Base-by-base conservation (phyloP, 345 rosid genomes). In the Crucihimalaya himalaica region DNA sequence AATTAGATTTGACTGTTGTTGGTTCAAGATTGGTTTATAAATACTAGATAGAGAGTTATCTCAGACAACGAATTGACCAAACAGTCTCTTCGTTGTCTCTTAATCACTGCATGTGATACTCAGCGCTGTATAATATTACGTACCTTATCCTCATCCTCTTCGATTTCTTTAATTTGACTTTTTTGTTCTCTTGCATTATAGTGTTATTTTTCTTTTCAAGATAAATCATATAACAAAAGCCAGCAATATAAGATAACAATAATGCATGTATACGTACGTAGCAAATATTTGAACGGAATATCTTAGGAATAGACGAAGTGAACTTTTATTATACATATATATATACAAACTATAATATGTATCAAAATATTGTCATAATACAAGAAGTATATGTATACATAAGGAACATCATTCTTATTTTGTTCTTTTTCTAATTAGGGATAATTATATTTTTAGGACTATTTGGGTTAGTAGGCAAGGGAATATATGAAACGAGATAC, bases 41-140 rank as follows among this genome's bases (percentile, higher is more conserved):
- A 37, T 37, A 59, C 12, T 74, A 15, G 40, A 63, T 20, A 53
- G 53, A 56, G 11, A 42, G 55, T 12, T 39, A 3, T 53, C 56
- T 29, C 2, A 63, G 63, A 72, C 63, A 72, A 72, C n/a, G 47
- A 8, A 53, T 31, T 31, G 63, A 53, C 53, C 19, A 43, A 72
- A 63, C 54, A 53, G 56, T 72, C 18, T 63, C 63, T 63, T 63
- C 34, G 63, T 54, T 72, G 77, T 72, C 70, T 62, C 21, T 48
- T 58, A 48, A 58, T 70, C 45, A 57, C 23, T 48, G 63, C 77
- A 72, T 72, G 77, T 72, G 77, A 72, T 72, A 53, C 76, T 71
- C n/a, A n/a, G 3, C 12, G 37, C 48, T 58, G 66, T 47, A 2
- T 32, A 46, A 43, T 43, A 43, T 6, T 42, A 15, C 2, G n/a